Base-by-base conservation (phyloP, 306 rosid genomes). In the Chamaecrista fasciculata region DNA sequence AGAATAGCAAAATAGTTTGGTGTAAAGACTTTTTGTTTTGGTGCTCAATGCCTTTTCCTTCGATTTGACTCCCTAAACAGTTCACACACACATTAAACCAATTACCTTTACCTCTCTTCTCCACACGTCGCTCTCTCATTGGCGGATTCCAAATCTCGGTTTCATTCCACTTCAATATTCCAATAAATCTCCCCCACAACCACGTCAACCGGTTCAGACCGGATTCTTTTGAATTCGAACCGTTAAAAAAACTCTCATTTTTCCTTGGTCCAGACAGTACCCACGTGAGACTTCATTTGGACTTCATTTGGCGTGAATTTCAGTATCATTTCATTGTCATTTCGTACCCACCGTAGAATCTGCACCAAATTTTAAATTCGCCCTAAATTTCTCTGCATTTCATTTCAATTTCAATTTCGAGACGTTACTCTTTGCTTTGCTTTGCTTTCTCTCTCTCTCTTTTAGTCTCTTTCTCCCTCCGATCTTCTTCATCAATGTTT, bases 261-360 rank as follows among this genome's bases (percentile, higher is more conserved):
- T 11, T 40, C 51, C 63, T 65, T 39, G 29, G 49, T 76, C 86
- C 74, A 67, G 52, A 26, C 15, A 58, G 51, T 16, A 36, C 65
- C 63, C 72, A 66, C 52, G 48, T 64, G 8, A 29, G 46, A 78
- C 79, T 83, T 75, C 77, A 59, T 82, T 81, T 87, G 71, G 71
- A 74, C 86, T 89, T 85, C 85, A 91, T 91, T 82, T 86, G 74
- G 66, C 83, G 86, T 79, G 79, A 60, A 86, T 91, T 91, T 91
- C 92, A 64, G 84, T 39, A 74, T 31, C 79, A 69, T 79, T 72
- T 82, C 80, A 81, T 55, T 12, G 31, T 9, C 76, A 78, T 74
- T 67, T 79, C 73, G 14, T 20, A 2, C 9, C 52, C 24, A 0
- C 52, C 24, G 2, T 24, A 39, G 46, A 66, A 10, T 46, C 65